Base-by-base conservation (phyloP, 2,329 filamentous ascomycete genomes). In the Neofusicoccum cordaticola region DNA sequence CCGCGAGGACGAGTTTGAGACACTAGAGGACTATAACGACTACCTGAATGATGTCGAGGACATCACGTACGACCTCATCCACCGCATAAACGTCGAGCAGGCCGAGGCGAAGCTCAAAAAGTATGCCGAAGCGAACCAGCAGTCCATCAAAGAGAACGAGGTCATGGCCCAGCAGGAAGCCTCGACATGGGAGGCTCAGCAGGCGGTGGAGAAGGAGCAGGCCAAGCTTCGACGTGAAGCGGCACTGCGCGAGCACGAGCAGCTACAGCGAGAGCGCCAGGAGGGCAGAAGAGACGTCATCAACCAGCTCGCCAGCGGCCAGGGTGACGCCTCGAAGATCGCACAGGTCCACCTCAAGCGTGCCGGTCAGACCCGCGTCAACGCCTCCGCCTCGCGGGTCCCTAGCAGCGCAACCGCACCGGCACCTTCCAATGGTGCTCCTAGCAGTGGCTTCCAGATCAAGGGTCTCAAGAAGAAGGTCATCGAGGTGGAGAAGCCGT, bases 31-130 rank as follows among this genome's bases (percentile, higher is more conserved):
- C 73, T 99, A 89, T 82, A 97, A 99, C 79, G 89, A 97, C 77
- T 97, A 98, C 80, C 87, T 99, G 12, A 92, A 98, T 78, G 88
- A 91, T 73, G 92, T 97, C 44, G 95, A 99, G 81, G 88, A 90
- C 69, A 85, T 97, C 67, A 93, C 93, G 1, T 93, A 93, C 79
- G 94, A 97, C 74, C 84, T 99, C 9, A 89, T 97, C 62, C 84
- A 88, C 68, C 88, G 89, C 47, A 84, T 82, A 48, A 88, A 93
- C 66, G 83, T 88, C 0, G 86, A 88, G n/a, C 85, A 83, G 65
- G 88, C 85, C 2, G 82, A 87, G 71, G 77, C 79, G 47, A 81
- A 84, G 62, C 79, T 93, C n/a, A 78, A 83, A 57, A 80, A 85
- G 66, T 97, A 93, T 80, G 88, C 92, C 72, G 85, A 88, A 51